Percentiles rank a stretch among this genome's conserved stretches.
Conservation (phyloP, 495 filamentous ascomycete genomes). For the Xylaria grammica region DNA sequence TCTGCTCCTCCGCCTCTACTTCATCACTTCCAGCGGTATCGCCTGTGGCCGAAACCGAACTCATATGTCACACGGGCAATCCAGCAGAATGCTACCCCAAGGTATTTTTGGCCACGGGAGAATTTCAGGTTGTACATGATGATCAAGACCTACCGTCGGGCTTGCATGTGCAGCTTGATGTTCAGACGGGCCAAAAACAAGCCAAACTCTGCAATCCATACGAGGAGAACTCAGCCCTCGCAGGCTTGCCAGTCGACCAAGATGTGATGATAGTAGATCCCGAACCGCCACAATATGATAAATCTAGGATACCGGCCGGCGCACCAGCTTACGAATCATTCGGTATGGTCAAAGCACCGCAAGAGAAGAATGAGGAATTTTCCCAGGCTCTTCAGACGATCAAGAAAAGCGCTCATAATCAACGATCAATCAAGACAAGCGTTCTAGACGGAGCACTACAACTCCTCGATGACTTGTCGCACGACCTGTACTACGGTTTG, state of each 20-base stretch:
- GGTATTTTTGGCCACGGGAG: conserved; percentile 62
- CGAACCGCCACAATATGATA: conserved; percentile 34
- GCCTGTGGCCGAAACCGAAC: conserved; percentile 46
- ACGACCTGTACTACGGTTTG: conserved; percentile 73
- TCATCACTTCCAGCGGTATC: conserved; percentile 24
- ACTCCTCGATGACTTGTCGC: conserved; percentile 61
- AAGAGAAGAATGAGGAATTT: conserved; percentile 46
- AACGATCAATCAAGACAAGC: background rate
- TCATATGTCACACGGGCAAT: conserved; percentile 68
- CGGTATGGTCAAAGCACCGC: conserved; percentile 55
- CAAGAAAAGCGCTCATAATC: conserved; percentile 37
- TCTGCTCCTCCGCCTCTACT: background rate
- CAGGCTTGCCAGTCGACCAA: conserved; percentile 52
- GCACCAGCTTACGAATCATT: conserved; percentile 55
- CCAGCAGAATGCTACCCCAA: conserved; percentile 67
- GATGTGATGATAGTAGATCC: conserved; percentile 54
- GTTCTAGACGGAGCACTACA: conserved; percentile 51
- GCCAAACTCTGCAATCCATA: conserved; percentile 63
- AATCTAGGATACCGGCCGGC: conserved; percentile 38
- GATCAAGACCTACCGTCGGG: conserved; percentile 69
- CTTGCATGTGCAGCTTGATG: conserved; percentile 66
- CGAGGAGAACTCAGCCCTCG: conserved; percentile 48
- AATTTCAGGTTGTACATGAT: conserved; percentile 64
- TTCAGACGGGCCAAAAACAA: conserved; percentile 65
- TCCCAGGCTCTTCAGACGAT: conserved; percentile 48